A percentile compares a stretch with the other conserved stretches of the same genome.
phyloP scores from a whole-genome alignment of 2,329 filamentous ascomycete genomes.

The Calonectria multiphialidica region DNA sequence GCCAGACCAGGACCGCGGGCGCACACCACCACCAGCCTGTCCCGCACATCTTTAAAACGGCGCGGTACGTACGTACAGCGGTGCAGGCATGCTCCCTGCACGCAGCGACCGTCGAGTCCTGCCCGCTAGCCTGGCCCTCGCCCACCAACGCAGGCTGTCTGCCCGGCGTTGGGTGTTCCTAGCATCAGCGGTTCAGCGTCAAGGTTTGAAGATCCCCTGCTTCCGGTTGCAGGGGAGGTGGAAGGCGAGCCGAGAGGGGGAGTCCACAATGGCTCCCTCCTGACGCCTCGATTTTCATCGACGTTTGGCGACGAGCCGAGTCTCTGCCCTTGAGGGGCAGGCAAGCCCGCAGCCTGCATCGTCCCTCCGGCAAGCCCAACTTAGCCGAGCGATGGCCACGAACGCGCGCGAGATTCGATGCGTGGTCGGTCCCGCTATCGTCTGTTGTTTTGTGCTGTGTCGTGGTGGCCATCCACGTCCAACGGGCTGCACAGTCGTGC shows the following conservation, averaged over 20 bases:
- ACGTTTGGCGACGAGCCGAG: constrained; percentile 9
- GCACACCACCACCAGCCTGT: constrained; percentile 27
- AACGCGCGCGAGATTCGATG: constrained; percentile 13
- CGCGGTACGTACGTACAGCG: constrained; percentile 28
- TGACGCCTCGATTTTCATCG: constrained; percentile 16
- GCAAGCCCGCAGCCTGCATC: background rate
- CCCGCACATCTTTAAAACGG: constrained; percentile 36
- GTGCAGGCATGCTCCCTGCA: constrained; percentile 13
- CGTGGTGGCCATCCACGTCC: constrained; percentile 41
- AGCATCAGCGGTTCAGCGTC: constrained; percentile 29
- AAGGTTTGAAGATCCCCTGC: constrained; percentile 43
- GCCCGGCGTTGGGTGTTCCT: constrained; percentile 21
- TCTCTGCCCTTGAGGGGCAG: background rate
- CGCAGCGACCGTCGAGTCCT: background rate
- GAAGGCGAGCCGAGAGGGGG: constrained; percentile 28
- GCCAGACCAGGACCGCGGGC: constrained; percentile 22
- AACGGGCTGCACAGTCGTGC: constrained; percentile 39
- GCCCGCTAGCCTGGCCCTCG: constrained; percentile 1
- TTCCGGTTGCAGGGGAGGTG: constrained; percentile 28
- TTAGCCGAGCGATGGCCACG: background rate
- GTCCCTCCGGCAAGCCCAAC: constrained; percentile 3
- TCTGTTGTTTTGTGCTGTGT: constrained; percentile 31
- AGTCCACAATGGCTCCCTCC: constrained; percentile 21
- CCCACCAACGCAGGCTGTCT: constrained; percentile 14
- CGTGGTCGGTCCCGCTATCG: constrained; percentile 23